phyloP scores from a whole-genome alignment of 2,329 filamentous ascomycete species.

The Shiraia sp. region DNA sequence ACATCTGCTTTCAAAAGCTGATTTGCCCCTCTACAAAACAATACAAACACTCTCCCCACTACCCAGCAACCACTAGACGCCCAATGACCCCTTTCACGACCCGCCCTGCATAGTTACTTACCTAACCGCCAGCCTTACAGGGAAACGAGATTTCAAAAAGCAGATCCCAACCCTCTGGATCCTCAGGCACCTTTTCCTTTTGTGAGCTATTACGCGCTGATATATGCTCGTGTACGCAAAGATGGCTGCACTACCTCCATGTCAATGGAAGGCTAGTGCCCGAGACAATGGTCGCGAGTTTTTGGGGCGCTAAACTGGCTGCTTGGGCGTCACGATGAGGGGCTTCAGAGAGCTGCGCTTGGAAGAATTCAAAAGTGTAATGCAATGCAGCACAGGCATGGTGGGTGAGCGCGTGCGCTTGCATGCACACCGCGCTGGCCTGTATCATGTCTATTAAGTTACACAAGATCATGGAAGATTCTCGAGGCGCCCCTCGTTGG shows the following conservation, averaged over 20 bases:
- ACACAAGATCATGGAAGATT: too few species aligned
- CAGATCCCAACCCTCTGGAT: conserved; percentile 22
- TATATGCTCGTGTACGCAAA: conserved; percentile 28
- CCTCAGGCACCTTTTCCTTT: conserved; percentile 19
- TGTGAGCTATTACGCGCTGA: conserved; percentile 24
- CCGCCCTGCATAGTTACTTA: conserved; percentile 18
- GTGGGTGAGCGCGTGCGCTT: conserved; percentile 9
- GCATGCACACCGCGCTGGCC: background rate
- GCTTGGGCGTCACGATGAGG: conserved; percentile 14
- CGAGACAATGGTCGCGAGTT: conserved; percentile 4
- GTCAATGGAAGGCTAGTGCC: conserved; percentile 9
- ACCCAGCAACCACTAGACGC: conserved; percentile 25
- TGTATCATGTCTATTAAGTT: too few species aligned
- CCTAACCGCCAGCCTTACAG: conserved; percentile 39
- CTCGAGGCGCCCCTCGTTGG: too few species aligned
- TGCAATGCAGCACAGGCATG: conserved; percentile 6
- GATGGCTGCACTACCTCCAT: conserved; percentile 24
- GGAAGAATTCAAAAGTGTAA: too few species aligned
- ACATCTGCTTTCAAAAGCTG: too few species aligned
- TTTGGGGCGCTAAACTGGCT: conserved; percentile 16
- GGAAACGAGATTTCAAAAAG: too few species aligned
- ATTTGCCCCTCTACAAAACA: conserved; percentile 14
- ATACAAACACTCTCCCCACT: conserved; percentile 20
- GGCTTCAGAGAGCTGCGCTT: too few species aligned
- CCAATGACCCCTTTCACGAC: conserved; percentile 28